phyloP scores from a whole-genome alignment of 2,329 filamentous ascomycete genomes.

The Paecilomyces fulvus region DNA sequence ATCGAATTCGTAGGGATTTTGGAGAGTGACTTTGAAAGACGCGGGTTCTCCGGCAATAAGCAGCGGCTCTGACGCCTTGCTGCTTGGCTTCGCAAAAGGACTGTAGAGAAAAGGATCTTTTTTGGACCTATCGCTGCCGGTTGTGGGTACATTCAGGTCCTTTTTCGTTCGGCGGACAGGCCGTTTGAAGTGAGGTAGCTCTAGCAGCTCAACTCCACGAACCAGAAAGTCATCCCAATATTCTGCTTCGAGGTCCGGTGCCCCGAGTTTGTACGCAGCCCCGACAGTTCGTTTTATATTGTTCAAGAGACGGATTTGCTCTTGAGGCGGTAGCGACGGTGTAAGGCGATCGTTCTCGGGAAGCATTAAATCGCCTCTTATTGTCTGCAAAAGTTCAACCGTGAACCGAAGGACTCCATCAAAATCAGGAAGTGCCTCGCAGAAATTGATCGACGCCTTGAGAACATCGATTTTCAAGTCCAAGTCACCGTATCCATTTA shows the following conservation, averaged over 20 bases:
- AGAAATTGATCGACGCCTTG: constrained; percentile 84
- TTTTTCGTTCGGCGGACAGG: constrained; percentile 56
- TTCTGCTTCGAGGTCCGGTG: constrained; percentile 62
- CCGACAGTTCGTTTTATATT: constrained; percentile 78
- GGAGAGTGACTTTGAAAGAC: constrained; percentile 72
- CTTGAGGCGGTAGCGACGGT: constrained; percentile 65
- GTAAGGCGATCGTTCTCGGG: constrained; percentile 59
- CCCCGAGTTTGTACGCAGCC: constrained; percentile 66
- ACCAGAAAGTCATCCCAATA: constrained; percentile 98
- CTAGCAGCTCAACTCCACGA: constrained; percentile 63
- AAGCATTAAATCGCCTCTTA: constrained; percentile 66
- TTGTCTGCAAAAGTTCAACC: constrained; percentile 71
- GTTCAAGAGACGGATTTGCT: constrained; percentile 73
- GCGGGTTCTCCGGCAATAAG: constrained; percentile 72
- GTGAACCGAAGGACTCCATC: constrained; percentile 82
- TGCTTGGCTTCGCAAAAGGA: constrained; percentile 67
- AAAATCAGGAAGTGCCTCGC: constrained; percentile 87
- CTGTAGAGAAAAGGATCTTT: constrained; percentile 91
- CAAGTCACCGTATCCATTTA: constrained; percentile 62
- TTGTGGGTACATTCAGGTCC: constrained; percentile 40
- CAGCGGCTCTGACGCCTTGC: constrained; percentile 52
- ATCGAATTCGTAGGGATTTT: constrained; percentile 92
- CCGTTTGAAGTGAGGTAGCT: constrained; percentile 49
- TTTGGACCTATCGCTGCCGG: constrained; percentile 30
- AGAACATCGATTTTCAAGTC: constrained; percentile 79